Evolutionary conservation across 495 filamentous ascomycete genomes (phyloP), one percentile per base, ranked within the genome.

Genomic region (Lophiostoma macrostomum): DNA sequence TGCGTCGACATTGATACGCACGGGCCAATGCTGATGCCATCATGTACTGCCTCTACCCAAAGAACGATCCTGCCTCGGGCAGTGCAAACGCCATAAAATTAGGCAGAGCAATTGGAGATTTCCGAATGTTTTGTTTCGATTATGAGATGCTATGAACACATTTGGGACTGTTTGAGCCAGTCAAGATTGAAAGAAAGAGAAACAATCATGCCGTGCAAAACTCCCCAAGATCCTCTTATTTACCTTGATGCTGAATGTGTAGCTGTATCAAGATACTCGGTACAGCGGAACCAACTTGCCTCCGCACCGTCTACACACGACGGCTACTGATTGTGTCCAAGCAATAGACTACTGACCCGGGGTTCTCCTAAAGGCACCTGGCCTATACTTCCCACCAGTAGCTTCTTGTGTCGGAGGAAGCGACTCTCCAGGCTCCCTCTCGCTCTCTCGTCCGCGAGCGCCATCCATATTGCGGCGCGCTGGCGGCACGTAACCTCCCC

Each of bases 341-440:
- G 4, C 16, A 11, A n/a, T 24, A 10, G 14, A 11, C 31, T 20
- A 43, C 37, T 57, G 20, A 38, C 55, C 55, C 13, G 51, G 19
- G 11, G 34, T 58, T 18, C 46, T 14, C 12, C 42, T 50, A 34
- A 67, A 67, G 19, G 51, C 51, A 23, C 64, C 64, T 7, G 64
- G 64, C 38, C 64, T 50, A 35, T 67, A 67, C 57, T 67, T 67
- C n/a, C 64, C 64, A 53, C 57, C 61, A 32, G 50, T 62, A 24
- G 58, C 41, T 7, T 24, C 62, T 23, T 46, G 30, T 5, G 56
- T 29, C 18, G 60, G 45, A 31, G 60, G 50, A 42, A 30, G 50
- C 7, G 61, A 53, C 8, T 49, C 24, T 24, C 31, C 48, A 24
- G 57, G 49, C 53, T 63, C 64, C 5, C 50, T 42, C 24, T 55